These are phyloP conservation scores for Globisporangium acanthophoron DNA, from an alignment of 352 stramenopile species.

Conservation along the genomic window DNA sequence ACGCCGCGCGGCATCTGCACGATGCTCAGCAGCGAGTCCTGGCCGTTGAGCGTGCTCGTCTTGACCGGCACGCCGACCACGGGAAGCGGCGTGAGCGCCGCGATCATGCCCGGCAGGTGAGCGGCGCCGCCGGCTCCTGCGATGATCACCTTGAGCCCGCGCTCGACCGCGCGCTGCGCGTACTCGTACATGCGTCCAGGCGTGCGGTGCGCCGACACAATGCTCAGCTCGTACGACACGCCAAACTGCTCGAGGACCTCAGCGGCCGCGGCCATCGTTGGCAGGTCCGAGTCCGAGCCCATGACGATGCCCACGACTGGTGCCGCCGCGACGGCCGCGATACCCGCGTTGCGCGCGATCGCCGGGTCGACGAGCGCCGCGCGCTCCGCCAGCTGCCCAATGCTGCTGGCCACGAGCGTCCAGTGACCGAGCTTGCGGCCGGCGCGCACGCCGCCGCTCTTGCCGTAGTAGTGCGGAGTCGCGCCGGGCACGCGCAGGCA, in stretches of 20 bases:
- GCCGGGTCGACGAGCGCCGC: conserved; percentile 53
- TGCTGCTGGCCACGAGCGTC: conserved; percentile 89
- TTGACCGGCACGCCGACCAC: conserved; percentile 98
- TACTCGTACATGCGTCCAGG: conserved; percentile 96
- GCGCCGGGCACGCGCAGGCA: conserved; percentile 75
- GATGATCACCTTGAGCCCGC: conserved; percentile 92
- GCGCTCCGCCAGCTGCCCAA: conserved; percentile 75
- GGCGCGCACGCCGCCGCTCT: conserved; percentile 71
- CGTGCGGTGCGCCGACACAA: conserved; percentile 98
- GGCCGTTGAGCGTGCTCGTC: conserved; percentile 95
- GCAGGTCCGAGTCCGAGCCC: conserved; percentile 95
- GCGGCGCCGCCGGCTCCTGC: conserved; percentile 96
- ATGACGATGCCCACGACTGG: conserved; percentile 87
- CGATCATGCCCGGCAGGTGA: conserved; percentile 95
- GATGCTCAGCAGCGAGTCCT: conserved; percentile 98
- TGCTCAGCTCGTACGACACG: conserved; percentile 95
- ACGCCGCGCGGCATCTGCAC: conserved; percentile 99
- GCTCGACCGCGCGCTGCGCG: conserved; percentile 81
- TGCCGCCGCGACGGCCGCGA: conserved; percentile 18
- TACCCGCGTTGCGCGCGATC: conserved; percentile 31
- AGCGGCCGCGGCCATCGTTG: conserved; percentile 94
- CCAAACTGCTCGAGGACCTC: conserved; percentile 95
- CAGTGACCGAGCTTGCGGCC: conserved; percentile 97
- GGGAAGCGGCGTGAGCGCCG: conserved; percentile 75
- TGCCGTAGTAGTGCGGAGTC: conserved; percentile 97